Evolutionary conservation across 2,329 filamentous ascomycete species (phyloP).

Genomic region (Leptographium procerum): DNA sequence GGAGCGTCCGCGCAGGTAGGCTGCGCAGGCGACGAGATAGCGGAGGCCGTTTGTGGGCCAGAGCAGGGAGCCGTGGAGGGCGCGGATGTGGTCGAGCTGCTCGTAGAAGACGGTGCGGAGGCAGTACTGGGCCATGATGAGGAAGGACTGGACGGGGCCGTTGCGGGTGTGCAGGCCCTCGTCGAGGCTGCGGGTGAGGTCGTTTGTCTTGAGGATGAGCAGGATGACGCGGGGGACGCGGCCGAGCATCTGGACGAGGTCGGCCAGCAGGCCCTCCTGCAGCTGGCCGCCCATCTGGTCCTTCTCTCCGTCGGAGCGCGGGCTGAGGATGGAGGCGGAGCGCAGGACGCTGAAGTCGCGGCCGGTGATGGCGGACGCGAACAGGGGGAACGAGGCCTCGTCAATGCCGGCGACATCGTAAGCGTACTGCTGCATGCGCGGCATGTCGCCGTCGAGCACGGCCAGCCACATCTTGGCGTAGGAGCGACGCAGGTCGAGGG

Average conservation of each 20-base stretch:
- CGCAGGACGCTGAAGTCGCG: constrained; percentile 74
- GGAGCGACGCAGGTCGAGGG: constrained; percentile 61
- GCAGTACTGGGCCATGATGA: constrained; percentile 60
- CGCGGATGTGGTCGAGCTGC: constrained; percentile 45
- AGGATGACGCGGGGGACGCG: constrained; percentile 86
- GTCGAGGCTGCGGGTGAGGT: constrained; percentile 85
- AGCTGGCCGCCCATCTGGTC: constrained; percentile 74
- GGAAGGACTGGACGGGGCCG: constrained; percentile 52
- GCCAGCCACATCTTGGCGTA: constrained; percentile 98
- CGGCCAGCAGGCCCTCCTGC: constrained; percentile 76
- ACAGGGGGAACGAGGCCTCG: constrained; percentile 86
- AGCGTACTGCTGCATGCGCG: constrained; percentile 77
- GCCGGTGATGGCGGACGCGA: constrained; percentile 92
- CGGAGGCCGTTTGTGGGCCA: constrained; percentile 46
- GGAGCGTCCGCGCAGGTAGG: constrained; percentile 47
- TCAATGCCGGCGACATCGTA: constrained; percentile 79
- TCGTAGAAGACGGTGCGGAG: constrained; percentile 55
- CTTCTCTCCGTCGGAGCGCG: constrained; percentile 66
- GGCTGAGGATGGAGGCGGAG: constrained; percentile 34
- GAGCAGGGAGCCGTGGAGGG: constrained; percentile 39
- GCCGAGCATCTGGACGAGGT: constrained; percentile 78
- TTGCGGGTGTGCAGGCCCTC: constrained; percentile 72
- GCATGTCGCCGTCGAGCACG: constrained; percentile 80
- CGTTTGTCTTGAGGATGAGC: constrained; percentile 94
- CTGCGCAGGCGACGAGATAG: constrained; percentile 44